Percentiles rank a stretch among this genome's conserved stretches.
phyloP scores from a whole-genome alignment of 2,329 filamentous ascomycete species.

The Arthrinium puccinioides region DNA sequence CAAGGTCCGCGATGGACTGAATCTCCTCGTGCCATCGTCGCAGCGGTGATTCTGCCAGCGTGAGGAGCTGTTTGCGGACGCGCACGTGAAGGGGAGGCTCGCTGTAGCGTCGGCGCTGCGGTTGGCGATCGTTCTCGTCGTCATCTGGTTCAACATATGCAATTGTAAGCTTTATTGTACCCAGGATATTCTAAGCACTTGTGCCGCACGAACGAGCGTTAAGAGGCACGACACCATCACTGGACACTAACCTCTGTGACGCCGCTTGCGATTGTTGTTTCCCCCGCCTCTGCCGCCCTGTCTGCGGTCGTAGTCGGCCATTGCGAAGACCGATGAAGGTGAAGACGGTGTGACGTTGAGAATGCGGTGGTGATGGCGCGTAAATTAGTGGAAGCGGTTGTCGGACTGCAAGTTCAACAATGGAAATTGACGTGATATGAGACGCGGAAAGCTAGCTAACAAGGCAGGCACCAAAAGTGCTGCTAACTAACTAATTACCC shows the following conservation, averaged over 20 bases:
- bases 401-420: too few relatives aligned
- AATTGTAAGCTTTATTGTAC: too few relatives aligned
- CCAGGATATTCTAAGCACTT: constrained; percentile 6
- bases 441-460: too few relatives aligned
- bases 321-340: too few relatives aligned
- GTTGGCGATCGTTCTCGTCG: constrained; percentile 68
- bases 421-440: not conserved
- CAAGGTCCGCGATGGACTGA: constrained; percentile 63
- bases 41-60: constrained; percentile 75
- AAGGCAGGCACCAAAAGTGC: too few relatives aligned
- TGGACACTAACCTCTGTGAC: constrained; percentile 62
- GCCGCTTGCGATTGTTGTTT: constrained; percentile 64
- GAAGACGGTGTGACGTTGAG: too few relatives aligned
- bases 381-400: too few relatives aligned
- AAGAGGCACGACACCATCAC: constrained; percentile 2
- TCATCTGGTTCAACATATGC: constrained; percentile 54
- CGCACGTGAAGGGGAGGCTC: constrained; percentile 60
- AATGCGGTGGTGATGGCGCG: too few relatives aligned
- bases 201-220: not conserved
- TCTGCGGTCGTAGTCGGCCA: constrained; percentile 54
- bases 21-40: constrained; percentile 75
- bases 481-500: too few relatives aligned
- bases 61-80: constrained; percentile 70
- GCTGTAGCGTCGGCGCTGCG: constrained; percentile 67
- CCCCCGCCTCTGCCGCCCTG: constrained; percentile 37